phyloP scores from a whole-genome alignment of 495 filamentous ascomycete species.

The Aspergillus indologenus region DNA sequence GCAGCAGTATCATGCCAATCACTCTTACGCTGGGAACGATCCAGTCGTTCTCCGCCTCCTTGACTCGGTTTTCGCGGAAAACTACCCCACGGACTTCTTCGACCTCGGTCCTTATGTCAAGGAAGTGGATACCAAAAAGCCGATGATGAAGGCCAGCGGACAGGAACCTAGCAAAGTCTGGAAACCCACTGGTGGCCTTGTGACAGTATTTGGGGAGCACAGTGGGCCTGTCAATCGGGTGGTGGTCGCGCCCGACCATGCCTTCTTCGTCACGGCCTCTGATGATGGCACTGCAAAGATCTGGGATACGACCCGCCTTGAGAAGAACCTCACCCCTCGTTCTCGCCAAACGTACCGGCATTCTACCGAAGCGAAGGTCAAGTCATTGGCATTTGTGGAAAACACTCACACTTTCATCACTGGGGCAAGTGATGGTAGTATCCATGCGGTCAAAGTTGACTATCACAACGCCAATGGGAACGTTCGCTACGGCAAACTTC shows the following conservation, averaged over 20 bases:
- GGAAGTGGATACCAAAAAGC: conserved; percentile 59
- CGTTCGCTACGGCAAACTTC: conserved; percentile 73
- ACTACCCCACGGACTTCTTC: conserved; percentile 73
- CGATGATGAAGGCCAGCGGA: conserved; percentile 58
- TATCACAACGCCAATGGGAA: conserved; percentile 57
- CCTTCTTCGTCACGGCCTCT: conserved; percentile 90
- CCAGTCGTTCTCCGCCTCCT: conserved; percentile 82
- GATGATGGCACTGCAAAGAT: conserved; percentile 91
- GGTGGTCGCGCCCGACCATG: conserved; percentile 81
- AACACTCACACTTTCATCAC: conserved; percentile 92
- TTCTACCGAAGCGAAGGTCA: conserved; percentile 64
- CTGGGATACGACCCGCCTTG: conserved; percentile 88
- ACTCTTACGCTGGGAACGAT: conserved; percentile 85
- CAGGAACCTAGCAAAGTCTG: conserved; percentile 57
- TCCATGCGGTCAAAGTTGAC: conserved; percentile 86
- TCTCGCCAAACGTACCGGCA: conserved; percentile 86
- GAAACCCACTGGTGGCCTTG: conserved; percentile 79
- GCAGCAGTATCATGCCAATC: conserved; percentile 46
- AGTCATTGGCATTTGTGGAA: conserved; percentile 83
- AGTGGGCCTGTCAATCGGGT: conserved; percentile 77
- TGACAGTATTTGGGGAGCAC: conserved; percentile 88
- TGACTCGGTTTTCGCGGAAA: conserved; percentile 84
- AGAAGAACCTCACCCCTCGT: conserved; percentile 82
- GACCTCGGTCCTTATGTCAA: conserved; percentile 77
- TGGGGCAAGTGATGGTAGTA: conserved; percentile 83